Percentiles rank a stretch among this genome's conserved stretches.
Evolutionary conservation across 345 rosid genomes (phyloP).

Genomic region (Eucalyptus shirleyi): DNA sequence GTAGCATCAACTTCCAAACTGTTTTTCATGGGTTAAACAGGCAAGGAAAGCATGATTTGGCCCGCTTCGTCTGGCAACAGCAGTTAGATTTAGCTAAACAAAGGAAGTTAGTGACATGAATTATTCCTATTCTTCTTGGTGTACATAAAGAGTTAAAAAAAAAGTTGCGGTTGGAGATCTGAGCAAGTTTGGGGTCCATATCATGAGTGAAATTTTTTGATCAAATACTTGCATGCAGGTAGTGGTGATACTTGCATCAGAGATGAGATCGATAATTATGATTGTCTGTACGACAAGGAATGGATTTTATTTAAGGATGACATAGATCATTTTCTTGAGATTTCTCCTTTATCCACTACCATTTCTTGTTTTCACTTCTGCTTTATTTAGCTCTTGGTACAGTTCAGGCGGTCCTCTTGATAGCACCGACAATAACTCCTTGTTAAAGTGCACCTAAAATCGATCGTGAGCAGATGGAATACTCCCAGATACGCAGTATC

Average conservation of each 20-base stretch:
- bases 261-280: background rate
- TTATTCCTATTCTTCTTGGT: background rate
- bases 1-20: slow-evolving; percentile 48
- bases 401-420: background rate
- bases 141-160: background rate
- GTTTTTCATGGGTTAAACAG: slow-evolving; percentile 59
- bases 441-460: background rate
- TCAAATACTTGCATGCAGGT: background rate
- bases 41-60: slow-evolving; percentile 63
- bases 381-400: too few relatives aligned
- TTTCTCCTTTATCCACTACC: background rate
- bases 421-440: background rate
- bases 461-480: background rate
- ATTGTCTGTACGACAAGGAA: background rate
- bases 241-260: background rate
- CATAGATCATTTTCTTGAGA: background rate
- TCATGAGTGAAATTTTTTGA: background rate
- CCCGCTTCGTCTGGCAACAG: slow-evolving; percentile 28
- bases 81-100: slow-evolving; percentile 35
- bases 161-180: background rate
- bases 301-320: background rate
- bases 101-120: slow-evolving; percentile 29
- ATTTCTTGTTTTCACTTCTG: background rate
- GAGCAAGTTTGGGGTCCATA: background rate
- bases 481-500: background rate